Conservation (phyloP, 208 protist species). For the Leishmania tarentolae region DNA sequence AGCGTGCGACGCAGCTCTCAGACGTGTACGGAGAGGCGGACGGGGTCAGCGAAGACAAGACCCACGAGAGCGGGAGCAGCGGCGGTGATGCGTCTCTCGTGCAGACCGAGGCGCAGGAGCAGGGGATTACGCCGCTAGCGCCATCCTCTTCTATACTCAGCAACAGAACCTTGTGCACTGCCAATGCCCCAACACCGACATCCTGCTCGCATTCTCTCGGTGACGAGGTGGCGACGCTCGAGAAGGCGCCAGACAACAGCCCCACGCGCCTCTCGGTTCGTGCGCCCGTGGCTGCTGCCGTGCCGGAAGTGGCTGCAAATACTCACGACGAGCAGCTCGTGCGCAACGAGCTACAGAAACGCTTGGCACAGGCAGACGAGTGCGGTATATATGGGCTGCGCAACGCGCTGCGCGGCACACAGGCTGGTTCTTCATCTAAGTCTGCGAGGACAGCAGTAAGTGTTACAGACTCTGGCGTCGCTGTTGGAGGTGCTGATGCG, state of each 20-base stretch:
- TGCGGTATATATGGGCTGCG: slow-evolving; percentile 6
- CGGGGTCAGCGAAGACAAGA: neutral
- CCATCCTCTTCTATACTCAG: neutral
- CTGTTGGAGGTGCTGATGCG: neutral
- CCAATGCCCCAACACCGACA: neutral
- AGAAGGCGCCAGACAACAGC: neutral
- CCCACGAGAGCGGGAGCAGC: neutral
- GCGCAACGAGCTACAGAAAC: slow-evolving; percentile 11
- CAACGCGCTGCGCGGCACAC: neutral
- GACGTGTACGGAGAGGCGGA: neutral
- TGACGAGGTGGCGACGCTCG: neutral
- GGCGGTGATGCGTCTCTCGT: neutral
- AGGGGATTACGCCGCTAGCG: neutral
- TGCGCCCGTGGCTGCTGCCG: neutral
- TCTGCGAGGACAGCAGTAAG: neutral
- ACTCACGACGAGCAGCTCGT: slow-evolving; percentile 1
- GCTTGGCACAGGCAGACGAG: slow-evolving; percentile 7
- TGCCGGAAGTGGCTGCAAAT: neutral
- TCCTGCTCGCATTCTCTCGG: neutral
- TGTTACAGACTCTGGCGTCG: neutral
- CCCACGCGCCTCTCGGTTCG: neutral
- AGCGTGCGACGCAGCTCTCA: neutral
- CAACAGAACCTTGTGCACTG: neutral
- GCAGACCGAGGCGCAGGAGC: neutral
- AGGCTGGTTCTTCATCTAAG: neutral